These are phyloP conservation scores for Carallia pectinifolia DNA, from an alignment of 345 rosid genomes.

Conservation along the genomic window DNA sequence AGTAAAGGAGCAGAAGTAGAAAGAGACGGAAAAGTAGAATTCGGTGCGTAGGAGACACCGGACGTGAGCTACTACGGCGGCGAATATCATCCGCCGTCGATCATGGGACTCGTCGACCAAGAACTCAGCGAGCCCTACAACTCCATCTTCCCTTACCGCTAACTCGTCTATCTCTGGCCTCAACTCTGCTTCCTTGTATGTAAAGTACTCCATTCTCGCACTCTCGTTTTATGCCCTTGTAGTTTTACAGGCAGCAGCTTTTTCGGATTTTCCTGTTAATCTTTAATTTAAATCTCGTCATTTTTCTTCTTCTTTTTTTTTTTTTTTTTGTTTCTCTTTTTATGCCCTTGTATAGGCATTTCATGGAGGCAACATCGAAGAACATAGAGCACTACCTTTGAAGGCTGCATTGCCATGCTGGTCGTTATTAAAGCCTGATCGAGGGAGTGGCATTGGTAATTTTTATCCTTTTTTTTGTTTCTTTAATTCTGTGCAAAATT, in stretches of 20 bases:
- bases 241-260: no score
- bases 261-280: not conserved
- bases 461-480: not conserved
- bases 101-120: constrained; percentile 80
- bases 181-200: constrained; percentile 81
- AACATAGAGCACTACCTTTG: constrained; percentile 62
- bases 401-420: constrained; percentile 98
- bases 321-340: no score
- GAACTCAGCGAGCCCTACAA: constrained; percentile 90
- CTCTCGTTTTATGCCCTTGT: not conserved
- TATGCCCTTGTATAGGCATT: not conserved
- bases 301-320: no score
- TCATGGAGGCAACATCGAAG: constrained; percentile 60
- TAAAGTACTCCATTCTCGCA: not conserved
- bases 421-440: constrained; percentile 81
- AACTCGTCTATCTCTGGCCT: constrained; percentile 94
- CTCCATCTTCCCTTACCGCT: constrained; percentile 94
- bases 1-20: constrained; percentile 2
- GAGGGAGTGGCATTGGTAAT: constrained; percentile 84
- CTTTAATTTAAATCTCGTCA: not conserved
- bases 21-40: constrained; percentile 37
- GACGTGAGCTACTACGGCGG: constrained; percentile 83
- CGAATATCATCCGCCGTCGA: constrained; percentile 82
- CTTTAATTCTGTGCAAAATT: not conserved
- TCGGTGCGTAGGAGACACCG: constrained; percentile 59